These are phyloP conservation scores for Catharanthus roseus DNA, from an alignment of 257 asterid species.

Conservation along the genomic window DNA sequence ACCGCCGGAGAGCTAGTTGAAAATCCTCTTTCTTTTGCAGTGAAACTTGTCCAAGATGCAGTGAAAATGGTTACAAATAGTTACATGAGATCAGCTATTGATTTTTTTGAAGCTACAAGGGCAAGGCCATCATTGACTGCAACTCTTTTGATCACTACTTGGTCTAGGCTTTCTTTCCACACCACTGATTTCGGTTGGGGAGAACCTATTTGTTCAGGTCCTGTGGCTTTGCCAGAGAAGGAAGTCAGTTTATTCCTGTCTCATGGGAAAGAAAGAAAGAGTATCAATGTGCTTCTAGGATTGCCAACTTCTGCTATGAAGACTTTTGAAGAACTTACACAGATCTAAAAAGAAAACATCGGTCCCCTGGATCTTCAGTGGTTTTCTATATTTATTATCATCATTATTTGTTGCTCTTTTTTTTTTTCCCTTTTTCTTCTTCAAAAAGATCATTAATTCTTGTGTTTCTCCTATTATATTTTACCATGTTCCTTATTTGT, in stretches of 20 bases:
- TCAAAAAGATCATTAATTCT: too few relatives aligned
- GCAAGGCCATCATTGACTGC: conserved; percentile 72
- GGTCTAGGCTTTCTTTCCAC: conserved; percentile 79
- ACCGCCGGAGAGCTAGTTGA: conserved; percentile 50
- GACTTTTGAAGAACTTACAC: conserved; percentile 57
- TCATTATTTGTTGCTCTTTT: not conserved
- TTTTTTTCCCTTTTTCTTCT: too few relatives aligned
- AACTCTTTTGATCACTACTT: conserved; percentile 71
- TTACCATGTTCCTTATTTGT: too few relatives aligned
- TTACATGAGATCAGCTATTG: conserved; percentile 75
- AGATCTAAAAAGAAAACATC: conserved; percentile 19
- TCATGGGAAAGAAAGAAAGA: conserved; percentile 68
- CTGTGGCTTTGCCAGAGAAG: conserved; percentile 73
- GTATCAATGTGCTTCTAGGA: conserved; percentile 76
- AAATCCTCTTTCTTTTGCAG: conserved; percentile 50
- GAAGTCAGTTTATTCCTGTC: conserved; percentile 79
- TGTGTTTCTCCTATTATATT: too few relatives aligned
- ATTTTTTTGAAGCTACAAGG: conserved; percentile 72
- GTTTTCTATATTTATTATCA: not conserved
- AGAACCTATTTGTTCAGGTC: conserved; percentile 65
- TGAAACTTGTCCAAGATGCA: conserved; percentile 59
- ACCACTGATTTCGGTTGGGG: conserved; percentile 94
- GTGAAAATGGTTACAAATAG: conserved; percentile 59
- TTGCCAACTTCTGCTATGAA: conserved; percentile 85
- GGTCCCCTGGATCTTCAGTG: not conserved